A percentile compares a stretch with the other conserved stretches of the same genome.
phyloP scores from a whole-genome alignment of 2,329 filamentous ascomycete species.

The Sclerotinia trifoliorum region DNA sequence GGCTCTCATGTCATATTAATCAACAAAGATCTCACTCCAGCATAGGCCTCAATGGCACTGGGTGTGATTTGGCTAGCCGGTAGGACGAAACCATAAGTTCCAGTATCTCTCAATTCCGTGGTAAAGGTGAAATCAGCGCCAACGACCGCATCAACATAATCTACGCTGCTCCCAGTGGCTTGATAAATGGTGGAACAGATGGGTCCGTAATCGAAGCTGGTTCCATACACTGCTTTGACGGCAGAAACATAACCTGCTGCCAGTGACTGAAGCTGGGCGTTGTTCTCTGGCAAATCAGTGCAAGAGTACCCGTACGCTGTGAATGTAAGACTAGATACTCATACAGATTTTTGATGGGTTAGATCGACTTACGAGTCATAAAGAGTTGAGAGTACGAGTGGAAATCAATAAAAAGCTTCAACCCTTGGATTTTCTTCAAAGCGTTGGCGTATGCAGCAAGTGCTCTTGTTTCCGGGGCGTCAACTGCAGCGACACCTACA shows the following conservation, averaged over 20 bases:
- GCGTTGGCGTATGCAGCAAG: conserved; percentile 49
- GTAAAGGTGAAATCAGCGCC: conserved; percentile 43
- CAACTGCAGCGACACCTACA: conserved; percentile 44
- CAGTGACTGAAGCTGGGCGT: conserved; percentile 50
- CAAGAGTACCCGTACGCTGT: conserved; percentile 59
- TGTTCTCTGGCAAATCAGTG: conserved; percentile 46
- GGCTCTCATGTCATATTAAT: conserved; percentile 28
- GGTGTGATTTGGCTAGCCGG: conserved; percentile 50
- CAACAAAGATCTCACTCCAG: conserved; percentile 38
- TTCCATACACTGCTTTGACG: conserved; percentile 55
- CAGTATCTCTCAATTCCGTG: conserved; percentile 51
- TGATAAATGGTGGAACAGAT: conserved; percentile 63
- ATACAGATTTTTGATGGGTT: not conserved
- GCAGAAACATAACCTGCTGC: conserved; percentile 51
- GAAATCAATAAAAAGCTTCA: conserved; percentile 64
- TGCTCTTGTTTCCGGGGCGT: conserved; percentile 52
- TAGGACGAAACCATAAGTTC: conserved; percentile 49
- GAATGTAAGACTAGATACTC: not conserved
- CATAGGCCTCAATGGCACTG: conserved; percentile 48
- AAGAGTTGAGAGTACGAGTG: conserved; percentile 63
- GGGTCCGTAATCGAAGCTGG: conserved; percentile 44
- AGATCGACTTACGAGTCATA: conserved; percentile 44
- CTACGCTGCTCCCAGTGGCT: conserved; percentile 48
- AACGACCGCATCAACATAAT: conserved; percentile 46
- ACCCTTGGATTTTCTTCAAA: conserved; percentile 47